A percentile compares a stretch with the other conserved stretches of the same genome.
Conservation (phyloP, 2,329 filamentous ascomycete genomes). For the Biscogniauxia sp. region DNA sequence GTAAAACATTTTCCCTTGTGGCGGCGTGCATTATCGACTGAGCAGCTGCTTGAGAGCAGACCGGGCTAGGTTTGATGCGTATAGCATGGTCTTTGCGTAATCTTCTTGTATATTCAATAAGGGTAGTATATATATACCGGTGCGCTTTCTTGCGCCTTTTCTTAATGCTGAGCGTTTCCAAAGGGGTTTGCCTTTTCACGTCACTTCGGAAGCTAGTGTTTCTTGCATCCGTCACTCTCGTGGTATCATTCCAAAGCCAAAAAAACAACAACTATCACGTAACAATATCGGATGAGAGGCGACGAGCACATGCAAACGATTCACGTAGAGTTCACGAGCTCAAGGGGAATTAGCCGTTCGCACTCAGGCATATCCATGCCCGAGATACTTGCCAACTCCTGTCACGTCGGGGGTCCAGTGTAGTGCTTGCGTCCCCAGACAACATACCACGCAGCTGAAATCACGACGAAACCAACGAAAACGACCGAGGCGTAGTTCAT, state of each 20-base stretch:
- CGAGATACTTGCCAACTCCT: background rate
- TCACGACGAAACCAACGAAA: conserved; percentile 62
- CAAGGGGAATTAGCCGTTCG: conserved; percentile 1
- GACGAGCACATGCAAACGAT: background rate
- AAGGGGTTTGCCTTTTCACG: background rate
- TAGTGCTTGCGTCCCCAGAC: conserved; percentile 70
- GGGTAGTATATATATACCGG: background rate
- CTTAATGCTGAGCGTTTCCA: background rate
- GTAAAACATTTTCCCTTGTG: background rate
- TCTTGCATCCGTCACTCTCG: conserved; percentile 3
- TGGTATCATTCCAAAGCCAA: conserved; percentile 11
- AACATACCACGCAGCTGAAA: conserved; percentile 66
- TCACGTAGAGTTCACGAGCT: conserved; percentile 1
- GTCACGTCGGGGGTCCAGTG: conserved; percentile 53
- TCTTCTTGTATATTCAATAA: background rate
- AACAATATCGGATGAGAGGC: background rate
- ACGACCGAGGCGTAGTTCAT: conserved; percentile 77
- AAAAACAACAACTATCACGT: background rate
- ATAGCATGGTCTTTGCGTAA: background rate
- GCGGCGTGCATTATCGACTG: background rate
- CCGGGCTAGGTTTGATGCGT: background rate
- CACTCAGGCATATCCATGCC: conserved; percentile 1
- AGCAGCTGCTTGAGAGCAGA: background rate
- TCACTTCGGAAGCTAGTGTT: background rate
- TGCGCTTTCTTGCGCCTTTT: too few relatives aligned